These are phyloP conservation scores for Backusella tuberculispora DNA, from an alignment of 192 early-diverging fungal genomes.

Conservation along the genomic window DNA sequence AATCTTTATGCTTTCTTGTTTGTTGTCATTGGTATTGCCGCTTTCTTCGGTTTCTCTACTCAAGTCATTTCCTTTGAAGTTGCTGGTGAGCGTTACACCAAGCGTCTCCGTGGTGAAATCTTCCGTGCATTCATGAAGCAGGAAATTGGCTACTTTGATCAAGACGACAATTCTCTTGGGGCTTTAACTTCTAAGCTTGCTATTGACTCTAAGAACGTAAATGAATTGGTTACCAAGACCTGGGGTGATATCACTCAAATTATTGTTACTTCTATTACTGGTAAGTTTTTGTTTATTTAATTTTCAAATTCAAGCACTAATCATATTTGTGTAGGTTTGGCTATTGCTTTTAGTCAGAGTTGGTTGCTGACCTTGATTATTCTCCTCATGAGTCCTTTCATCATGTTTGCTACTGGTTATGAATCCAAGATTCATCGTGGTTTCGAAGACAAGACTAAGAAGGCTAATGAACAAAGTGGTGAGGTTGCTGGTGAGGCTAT, in stretches of 20 bases:
- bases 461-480: conserved; percentile 76
- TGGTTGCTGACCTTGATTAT: conserved; percentile 88
- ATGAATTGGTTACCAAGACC: conserved; percentile 59
- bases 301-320: conserved; percentile 18
- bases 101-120: conserved; percentile 60
- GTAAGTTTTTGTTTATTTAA: conserved; percentile 21
- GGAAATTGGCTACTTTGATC: conserved; percentile 88
- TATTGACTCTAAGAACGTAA: conserved; percentile 66
- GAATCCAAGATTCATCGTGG: conserved; percentile 58
- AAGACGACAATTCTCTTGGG: conserved; percentile 72
- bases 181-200: conserved; percentile 81
- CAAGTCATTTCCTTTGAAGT: conserved; percentile 66
- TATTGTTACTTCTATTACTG: conserved; percentile 43
- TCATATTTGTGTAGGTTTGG: conserved; percentile 18
- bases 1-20: conserved; percentile 48
- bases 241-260: conserved; percentile 41
- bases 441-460: conserved; percentile 69
- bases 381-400: conserved; percentile 62
- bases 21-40: conserved; percentile 62
- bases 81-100: conserved; percentile 68
- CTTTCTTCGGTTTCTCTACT: conserved; percentile 60
- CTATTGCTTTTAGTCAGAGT: conserved; percentile 70
- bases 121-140: conserved; percentile 81
- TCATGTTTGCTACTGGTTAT: conserved; percentile 58
- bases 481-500: conserved; percentile 87